These are phyloP conservation scores for Babesia sp. DNA, from an alignment of 169 alveolate genomes.

Conservation along the genomic window DNA sequence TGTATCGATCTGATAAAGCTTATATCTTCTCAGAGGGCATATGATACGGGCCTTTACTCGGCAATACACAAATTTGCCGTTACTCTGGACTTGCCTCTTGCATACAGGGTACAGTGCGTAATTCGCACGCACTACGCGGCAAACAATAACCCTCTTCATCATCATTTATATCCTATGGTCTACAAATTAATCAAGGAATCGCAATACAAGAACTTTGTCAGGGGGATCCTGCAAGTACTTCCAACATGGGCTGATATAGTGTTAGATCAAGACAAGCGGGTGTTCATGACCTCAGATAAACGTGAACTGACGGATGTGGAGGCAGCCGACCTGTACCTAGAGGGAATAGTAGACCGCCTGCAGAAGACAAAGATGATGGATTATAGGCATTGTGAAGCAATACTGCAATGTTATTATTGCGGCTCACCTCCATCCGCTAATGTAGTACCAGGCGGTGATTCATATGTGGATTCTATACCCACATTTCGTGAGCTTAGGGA, in stretches of 20 bases:
- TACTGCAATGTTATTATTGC: not conserved
- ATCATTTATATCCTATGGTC: constrained; percentile 15
- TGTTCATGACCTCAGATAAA: not conserved
- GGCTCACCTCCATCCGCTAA: not conserved
- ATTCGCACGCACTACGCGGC: constrained; percentile 17
- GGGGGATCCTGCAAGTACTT: constrained; percentile 5
- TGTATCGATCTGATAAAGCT: constrained; percentile 25
- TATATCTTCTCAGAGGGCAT: constrained; percentile 25
- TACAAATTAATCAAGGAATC: not conserved
- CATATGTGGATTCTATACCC: not conserved
- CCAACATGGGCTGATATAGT: not conserved
- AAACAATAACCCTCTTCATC: constrained; percentile 7
- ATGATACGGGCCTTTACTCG: constrained; percentile 27
- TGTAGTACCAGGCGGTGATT: not conserved
- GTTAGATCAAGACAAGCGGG: not conserved
- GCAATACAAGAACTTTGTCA: not conserved
- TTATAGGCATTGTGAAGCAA: constrained; percentile 12
- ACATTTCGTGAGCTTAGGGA: not conserved
- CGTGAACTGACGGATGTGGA: constrained; percentile 6
- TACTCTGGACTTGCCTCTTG: not conserved
- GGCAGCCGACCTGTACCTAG: constrained; percentile 7
- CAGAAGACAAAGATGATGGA: not conserved
- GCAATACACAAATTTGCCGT: constrained; percentile 15
- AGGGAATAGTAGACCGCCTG: not conserved
- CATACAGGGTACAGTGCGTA: constrained; percentile 8